Base-by-base conservation (phyloP, 2,329 filamentous ascomycete genomes). In the Onygenales sp. region DNA sequence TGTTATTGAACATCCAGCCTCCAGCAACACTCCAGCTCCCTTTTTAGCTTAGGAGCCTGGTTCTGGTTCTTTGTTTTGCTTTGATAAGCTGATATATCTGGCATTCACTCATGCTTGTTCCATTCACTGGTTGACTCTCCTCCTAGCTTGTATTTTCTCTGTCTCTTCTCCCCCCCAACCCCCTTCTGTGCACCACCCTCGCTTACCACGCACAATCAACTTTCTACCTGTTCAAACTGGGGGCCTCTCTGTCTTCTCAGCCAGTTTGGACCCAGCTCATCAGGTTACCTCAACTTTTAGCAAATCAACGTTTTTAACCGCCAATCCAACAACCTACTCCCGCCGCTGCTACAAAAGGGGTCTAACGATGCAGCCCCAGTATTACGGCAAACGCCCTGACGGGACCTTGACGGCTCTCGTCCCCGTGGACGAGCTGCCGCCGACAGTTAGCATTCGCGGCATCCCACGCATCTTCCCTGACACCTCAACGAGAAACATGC, bases 351-450 rank as follows among this genome's bases (percentile, higher is more conserved):
- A 0, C 21, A 49, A 4, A 9, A 10, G 36, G 17, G 34, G 32
- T 40, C 2, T 1, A 6, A 17, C 61, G 10, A 57, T 67, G 47
- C 67, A 64, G 47, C 71, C 73, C 39, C 64, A 65, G 53, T 74
- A 69, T 57, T 76, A 74, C 57, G 64, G 72, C 45, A 63, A 67
- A 42, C 71, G 74, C 37, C 65, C 67, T 40, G 67, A 72, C 59
- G 70, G 71, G 33, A 63, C 60, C 6, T 54, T 74, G 43, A 69
- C 68, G 14, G 71, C 74, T 4, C 65, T 77, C 10, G 62, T 77
- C 43, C 69, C 74, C 5, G 59, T 75, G 4, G 74, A 76, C 56
- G 74, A 77, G 56, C 62, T 77, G 1, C 73, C 73, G 2, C 27
- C 61, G 2, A 58, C 62, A 17, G 49, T 76, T 40, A 57, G 58